These are phyloP conservation scores for Aotearoamyces nothofagi DNA, from an alignment of 2,329 filamentous ascomycete species.

Conservation along the genomic window DNA sequence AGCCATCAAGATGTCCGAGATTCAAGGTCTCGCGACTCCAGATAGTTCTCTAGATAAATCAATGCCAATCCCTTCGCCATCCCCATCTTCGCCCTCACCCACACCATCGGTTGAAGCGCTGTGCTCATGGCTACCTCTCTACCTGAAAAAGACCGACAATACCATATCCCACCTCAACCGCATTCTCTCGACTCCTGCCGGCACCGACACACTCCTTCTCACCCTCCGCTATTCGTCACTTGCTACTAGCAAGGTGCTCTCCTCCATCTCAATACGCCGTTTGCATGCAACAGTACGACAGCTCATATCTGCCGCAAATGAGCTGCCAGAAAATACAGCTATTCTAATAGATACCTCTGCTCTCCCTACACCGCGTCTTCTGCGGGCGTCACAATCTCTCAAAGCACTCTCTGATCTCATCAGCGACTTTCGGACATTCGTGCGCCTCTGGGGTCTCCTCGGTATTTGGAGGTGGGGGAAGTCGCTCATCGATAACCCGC, in stretches of 20 bases:
- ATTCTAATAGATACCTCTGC: slow-evolving; percentile 21
- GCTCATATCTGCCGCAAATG: slow-evolving; percentile 34
- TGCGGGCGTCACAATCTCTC: slow-evolving; percentile 33
- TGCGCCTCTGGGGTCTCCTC: slow-evolving; percentile 63
- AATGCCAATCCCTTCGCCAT: slow-evolving; percentile 6
- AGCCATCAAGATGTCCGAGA: slow-evolving; percentile 16
- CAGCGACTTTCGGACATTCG: slow-evolving; percentile 56
- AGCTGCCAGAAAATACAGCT: slow-evolving; percentile 34
- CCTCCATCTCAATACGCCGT: slow-evolving; percentile 37
- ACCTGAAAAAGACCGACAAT: slow-evolving; percentile 16
- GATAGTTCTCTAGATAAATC: slow-evolving; percentile 10
- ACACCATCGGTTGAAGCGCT: slow-evolving; percentile 10
- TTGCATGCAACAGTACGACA: slow-evolving; percentile 35
- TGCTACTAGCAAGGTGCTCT: slow-evolving; percentile 34
- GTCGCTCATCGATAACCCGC: slow-evolving; percentile 22
- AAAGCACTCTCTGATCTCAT: slow-evolving; percentile 49
- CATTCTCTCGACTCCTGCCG: slow-evolving; percentile 50
- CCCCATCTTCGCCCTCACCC: slow-evolving; percentile 6
- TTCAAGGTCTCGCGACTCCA: slow-evolving; percentile 8
- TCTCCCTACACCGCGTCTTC: slow-evolving; percentile 14
- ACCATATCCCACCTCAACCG: slow-evolving; percentile 35
- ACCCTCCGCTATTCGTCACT: slow-evolving; percentile 54
- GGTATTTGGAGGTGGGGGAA: slow-evolving; percentile 57
- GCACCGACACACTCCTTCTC: slow-evolving; percentile 55
- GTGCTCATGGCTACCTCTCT: slow-evolving; percentile 16